Base-by-base conservation (phyloP, 345 rosid genomes). In the Trapa bicornis region DNA sequence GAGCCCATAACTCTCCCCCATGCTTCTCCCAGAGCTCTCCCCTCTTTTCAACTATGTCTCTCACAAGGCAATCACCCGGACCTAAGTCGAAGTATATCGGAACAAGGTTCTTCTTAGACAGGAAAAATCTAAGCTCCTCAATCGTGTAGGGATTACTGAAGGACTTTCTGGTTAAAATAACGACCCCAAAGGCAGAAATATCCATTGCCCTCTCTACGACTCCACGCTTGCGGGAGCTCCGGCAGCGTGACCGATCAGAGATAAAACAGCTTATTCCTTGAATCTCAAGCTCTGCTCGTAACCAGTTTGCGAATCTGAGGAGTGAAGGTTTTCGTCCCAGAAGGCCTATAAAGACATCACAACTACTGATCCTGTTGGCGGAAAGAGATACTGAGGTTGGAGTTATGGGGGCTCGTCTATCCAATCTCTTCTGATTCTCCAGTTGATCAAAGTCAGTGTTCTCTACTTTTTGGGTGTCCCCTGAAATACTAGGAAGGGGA, bases 1-100 rank as follows among this genome's bases (percentile, higher is more conserved):
- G 71, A 80, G 78, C 75, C 97, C 97, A 90, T 5, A 91, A 57
- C 65, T 90, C 96, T 6, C 97, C 99, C 43, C 96, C 97, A 37
- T 87, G 84, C 75, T 87, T 87, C 78, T 87, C 97, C 99, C 99
- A 94, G 70, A 90, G 71, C 65, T 89, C 97, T 37, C 97, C 99
- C 74, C 96, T 78, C 82, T 82, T 94, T 73, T 94, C 99, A 47
- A 94, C 89, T 57, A 94, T 87, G 74, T 94, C 99, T 72, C 97
- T 80, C 54, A 94, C 96, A 65, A 91, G 96, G 75, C 97, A 94
- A 61, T 91, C 97, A 22, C 81, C 81, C 1, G 87, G 96, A 73
- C 83, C 77, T 39, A 91, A 66, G 75, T 89, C 99, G 71, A 91
- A 91, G 78, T 81, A 94, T 29, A 94, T 76, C 0, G 99, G 99